Evolutionary conservation across 1,284 basidiomycete genomes (phyloP), one percentile per base, ranked within the genome.

Genomic region (Boletus hoseneyae): DNA sequence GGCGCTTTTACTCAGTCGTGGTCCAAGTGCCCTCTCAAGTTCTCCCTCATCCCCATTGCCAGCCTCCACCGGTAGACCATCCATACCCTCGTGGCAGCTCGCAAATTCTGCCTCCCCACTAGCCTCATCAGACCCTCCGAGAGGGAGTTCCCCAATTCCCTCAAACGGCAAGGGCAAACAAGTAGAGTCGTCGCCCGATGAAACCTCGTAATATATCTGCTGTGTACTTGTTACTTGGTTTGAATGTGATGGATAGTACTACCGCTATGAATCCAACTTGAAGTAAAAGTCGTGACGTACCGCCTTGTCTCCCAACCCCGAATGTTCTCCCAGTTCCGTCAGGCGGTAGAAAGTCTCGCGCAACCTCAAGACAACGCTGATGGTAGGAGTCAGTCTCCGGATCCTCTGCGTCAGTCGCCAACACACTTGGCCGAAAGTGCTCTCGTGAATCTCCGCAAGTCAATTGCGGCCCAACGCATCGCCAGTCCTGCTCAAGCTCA

Each of bases 41-140:
- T 74, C 76, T 3, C 73, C 78, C 6, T 70, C 78, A 1, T 75
- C 81, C 2, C 78, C 83, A 15, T 54, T 69, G 49, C 77, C 70
- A 47, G 72, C 61, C 43, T 69, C 70, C 29, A 16, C 57, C 0
- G 79, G 80, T 0, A 78, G 82, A 58, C 87, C 90, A 11, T 79
- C 88, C 11, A 93, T 96, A 65, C 93, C 93, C 3, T 79, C 90
- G 6, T 96, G 93, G 93, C 93, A 96, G 66, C 73, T 89, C 45
- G 76, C 80, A n/a, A 64, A 62, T 16, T 52, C 61, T 4, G 43
- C 65, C 6, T 52, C 53, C 23, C 42, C 55, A 15, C 51, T 58
- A 18, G 41, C 65, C 36, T 32, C 64, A 3, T 52, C 69, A 23
- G 57, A 57, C 19, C 51, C 65, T 13, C 51, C 40, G 23, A 57